Evolutionary conservation across 2,329 filamentous ascomycete genomes (phyloP), one percentile per base, ranked within the genome.

Genomic region (Ceratocystis cubensis): DNA sequence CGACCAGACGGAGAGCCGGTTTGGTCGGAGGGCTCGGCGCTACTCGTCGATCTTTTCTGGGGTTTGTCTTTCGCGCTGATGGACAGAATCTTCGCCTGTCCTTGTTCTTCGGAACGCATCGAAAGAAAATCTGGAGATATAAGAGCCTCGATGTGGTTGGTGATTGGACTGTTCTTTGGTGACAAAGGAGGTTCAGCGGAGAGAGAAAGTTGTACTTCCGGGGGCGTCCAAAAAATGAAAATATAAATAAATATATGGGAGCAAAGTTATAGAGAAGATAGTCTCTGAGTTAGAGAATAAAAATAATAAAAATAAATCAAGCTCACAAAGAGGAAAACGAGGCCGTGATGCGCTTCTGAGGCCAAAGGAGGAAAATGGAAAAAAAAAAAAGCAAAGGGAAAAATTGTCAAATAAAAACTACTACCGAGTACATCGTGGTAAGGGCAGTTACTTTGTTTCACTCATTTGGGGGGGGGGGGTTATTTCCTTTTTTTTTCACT

Each of bases 31-130:
- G 17, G 22, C 22, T 25, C 53, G 25, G 15, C 22, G 53, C 25
- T 28, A 28, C 15, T 57, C 25, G 53, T 57, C 22, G 22, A 30
- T 57, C 13, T 25, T 30, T 57, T 57, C 15, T 57, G 53, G 53
- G 53, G 53, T 30, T 67, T 63, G 59, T 66, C 63, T 61, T 65
- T 63, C 63, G 64, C 45, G 63, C 63, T 63, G 57, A 46, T 37
- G 66, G 66, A 68, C 66, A 68, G 66, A 68, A 62, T 68, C 57
- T 62, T 62, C 45, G 63, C 48, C 66, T 68, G 66, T 68, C 66
- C 66, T 63, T 46, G 45, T 63, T 63, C 59, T 65, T 68, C 63
- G 64, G 63, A 63, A 68, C 59, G 64, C 66, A 68, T 68, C 66
- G 66, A 68, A 68, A 65, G 66, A 48, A 57, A 13, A 44, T 65